A percentile compares a stretch with the other conserved stretches of the same genome.
phyloP scores from a whole-genome alignment of 768 basidiomycete species.

The Lentinula lateritia region DNA sequence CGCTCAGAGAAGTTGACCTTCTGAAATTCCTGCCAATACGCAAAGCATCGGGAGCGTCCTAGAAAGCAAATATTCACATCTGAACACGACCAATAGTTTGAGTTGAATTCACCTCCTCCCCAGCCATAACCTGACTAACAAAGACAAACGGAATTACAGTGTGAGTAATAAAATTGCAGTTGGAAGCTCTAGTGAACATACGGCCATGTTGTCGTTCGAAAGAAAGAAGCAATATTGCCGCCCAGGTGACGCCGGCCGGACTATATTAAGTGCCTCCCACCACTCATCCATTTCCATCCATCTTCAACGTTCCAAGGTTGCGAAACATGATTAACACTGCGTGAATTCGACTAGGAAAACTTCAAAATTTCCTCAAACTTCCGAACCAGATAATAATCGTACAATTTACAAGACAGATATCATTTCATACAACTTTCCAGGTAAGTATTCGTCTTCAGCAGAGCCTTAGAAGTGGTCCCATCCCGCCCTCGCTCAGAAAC shows the following conservation, averaged over 20 bases:
- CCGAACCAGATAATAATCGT: too few relatives aligned
- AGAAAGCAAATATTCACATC: not conserved
- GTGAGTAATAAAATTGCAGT: not conserved
- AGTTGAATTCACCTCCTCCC: slow-evolving; percentile 28
- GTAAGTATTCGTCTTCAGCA: not conserved
- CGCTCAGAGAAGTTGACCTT: slow-evolving; percentile 35
- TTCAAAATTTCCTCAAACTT: too few relatives aligned
- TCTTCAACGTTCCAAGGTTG: too few relatives aligned
- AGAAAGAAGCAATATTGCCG: not conserved
- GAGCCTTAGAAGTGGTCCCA: too few relatives aligned
- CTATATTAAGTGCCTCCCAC: too few relatives aligned
- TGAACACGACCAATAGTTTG: not conserved
- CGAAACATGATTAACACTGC: too few relatives aligned
- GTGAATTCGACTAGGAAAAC: too few relatives aligned
- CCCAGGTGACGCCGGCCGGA: not conserved
- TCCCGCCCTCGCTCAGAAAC: not conserved
- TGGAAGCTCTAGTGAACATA: not conserved
- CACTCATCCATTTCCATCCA: too few relatives aligned
- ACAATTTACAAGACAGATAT: too few relatives aligned
- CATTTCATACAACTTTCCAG: too few relatives aligned
- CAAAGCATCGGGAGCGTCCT: slow-evolving; percentile 86
- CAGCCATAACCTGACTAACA: slow-evolving; percentile 61
- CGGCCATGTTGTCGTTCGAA: not conserved
- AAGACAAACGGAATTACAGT: not conserved
- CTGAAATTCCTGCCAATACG: slow-evolving; percentile 88